phyloP scores from a whole-genome alignment of 176 grass and related monocot species.

The Calamus simplicifolius region DNA sequence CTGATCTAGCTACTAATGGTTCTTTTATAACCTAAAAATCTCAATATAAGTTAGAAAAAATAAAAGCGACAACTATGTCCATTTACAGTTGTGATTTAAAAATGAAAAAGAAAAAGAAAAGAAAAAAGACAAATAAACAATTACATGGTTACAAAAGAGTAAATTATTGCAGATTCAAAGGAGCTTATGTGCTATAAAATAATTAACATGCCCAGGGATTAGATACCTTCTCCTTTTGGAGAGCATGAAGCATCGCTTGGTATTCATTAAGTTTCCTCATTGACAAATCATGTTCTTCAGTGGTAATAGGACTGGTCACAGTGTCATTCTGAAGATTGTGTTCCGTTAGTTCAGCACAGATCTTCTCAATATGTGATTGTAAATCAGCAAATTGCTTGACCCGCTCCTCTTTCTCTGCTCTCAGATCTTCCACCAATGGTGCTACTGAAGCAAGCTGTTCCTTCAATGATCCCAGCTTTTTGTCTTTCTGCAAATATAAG shows the following conservation, averaged over 20 bases:
- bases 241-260: slow-evolving; percentile 49
- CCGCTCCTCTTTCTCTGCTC: slow-evolving; percentile 68
- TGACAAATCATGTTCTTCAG: slow-evolving; percentile 72
- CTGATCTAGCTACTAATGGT: too few relatives aligned
- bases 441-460: slow-evolving; percentile 55
- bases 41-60: too few relatives aligned
- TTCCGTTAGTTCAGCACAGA: slow-evolving; percentile 54
- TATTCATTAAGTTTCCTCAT: slow-evolving; percentile 60
- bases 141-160: too few relatives aligned
- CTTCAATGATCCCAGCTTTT: slow-evolving; percentile 42
- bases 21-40: too few relatives aligned
- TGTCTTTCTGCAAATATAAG: slow-evolving; percentile 60
- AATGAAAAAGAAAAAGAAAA: too few relatives aligned
- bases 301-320: neutral
- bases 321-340: slow-evolving; percentile 16
- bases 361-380: slow-evolving; percentile 69
- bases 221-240: slow-evolving; percentile 94
- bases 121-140: too few relatives aligned
- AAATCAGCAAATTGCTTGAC: slow-evolving; percentile 58
- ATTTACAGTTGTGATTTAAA: too few relatives aligned
- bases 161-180: too few relatives aligned
- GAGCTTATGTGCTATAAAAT: too few relatives aligned
- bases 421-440: slow-evolving; percentile 61
- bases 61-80: too few relatives aligned
- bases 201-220: neutral